Percentiles rank a stretch among this genome's conserved stretches.
These are phyloP conservation scores for Corymbia calophylla DNA, from an alignment of 441 rosid species.

Conservation along the genomic window DNA sequence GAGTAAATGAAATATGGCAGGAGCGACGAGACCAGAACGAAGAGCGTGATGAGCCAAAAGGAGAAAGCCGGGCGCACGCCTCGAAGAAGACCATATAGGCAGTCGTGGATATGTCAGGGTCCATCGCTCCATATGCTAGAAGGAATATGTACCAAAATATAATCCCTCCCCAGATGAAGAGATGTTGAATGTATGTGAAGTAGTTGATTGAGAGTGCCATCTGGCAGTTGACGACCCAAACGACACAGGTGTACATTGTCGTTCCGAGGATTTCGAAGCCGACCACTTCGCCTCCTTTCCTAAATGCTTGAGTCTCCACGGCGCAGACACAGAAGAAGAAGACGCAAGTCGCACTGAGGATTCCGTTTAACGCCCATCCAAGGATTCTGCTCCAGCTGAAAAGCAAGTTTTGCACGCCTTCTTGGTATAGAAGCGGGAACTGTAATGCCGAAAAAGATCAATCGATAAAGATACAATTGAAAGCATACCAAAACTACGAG, in stretches of 20 bases:
- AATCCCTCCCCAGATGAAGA: constrained; percentile 90
- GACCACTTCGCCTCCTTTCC: constrained; percentile 69
- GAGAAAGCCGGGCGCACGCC: constrained; percentile 1
- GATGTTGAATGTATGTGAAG: constrained; percentile 85
- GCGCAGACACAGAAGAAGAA: constrained; percentile 77
- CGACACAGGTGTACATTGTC: constrained; percentile 79
- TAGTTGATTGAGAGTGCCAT: constrained; percentile 79
- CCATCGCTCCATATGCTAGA: constrained; percentile 65
- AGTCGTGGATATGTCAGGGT: constrained; percentile 6
- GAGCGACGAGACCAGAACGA: constrained; percentile 2
- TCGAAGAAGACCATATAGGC: constrained; percentile 12
- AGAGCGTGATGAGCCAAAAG: constrained; percentile 4
- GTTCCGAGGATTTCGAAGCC: constrained; percentile 73
- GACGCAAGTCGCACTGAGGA: constrained; percentile 41
- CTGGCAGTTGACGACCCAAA: constrained; percentile 89
- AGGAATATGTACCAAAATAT: constrained; percentile 78
- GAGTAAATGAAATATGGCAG: constrained; percentile 6
- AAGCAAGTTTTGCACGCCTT: constrained; percentile 81
- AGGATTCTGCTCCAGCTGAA: constrained; percentile 78
- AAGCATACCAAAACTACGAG: neutral
- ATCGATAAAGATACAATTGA: neutral
- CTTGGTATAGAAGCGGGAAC: constrained; percentile 94
- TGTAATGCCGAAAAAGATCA: constrained; percentile 10
- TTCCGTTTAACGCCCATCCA: constrained; percentile 80
- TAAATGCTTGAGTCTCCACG: constrained; percentile 63